Evolutionary conservation across 73 alveolate genomes (phyloP).

Genomic region (Paramecium tetraurelia): DNA sequence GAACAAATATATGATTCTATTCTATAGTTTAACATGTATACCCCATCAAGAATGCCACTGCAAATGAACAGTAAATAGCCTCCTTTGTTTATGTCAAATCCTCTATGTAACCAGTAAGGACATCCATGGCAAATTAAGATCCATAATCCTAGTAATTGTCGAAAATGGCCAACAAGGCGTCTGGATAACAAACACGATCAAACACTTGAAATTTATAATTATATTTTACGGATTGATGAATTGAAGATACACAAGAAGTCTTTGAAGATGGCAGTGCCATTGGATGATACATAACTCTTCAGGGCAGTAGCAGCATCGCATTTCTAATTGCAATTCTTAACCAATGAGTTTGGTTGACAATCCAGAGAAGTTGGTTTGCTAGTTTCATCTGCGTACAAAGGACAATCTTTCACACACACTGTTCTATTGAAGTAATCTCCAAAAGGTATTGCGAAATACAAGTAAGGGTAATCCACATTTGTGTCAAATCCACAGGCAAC

Average conservation of each 20-base stretch:
- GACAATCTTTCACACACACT: constrained; percentile 51
- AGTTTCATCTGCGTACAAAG: neutral
- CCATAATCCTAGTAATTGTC: neutral
- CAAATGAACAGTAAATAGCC: constrained; percentile 73
- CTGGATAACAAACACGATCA: constrained; percentile 50
- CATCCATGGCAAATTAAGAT: constrained; percentile 41
- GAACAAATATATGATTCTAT: constrained; percentile 64
- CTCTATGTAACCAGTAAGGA: constrained; percentile 70
- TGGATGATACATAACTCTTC: neutral
- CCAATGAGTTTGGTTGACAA: neutral
- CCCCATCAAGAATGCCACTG: constrained; percentile 74
- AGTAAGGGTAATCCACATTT: neutral
- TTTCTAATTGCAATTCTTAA: neutral
- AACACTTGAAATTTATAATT: neutral
- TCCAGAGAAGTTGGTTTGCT: neutral
- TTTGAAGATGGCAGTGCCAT: neutral
- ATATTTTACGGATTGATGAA: neutral
- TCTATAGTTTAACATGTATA: neutral
- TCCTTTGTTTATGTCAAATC: constrained; percentile 68
- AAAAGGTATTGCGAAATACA: constrained; percentile 37
- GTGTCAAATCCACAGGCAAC: constrained; percentile 49
- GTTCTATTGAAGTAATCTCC: constrained; percentile 42
- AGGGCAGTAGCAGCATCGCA: neutral
- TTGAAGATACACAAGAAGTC: neutral
- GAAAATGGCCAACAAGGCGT: neutral